phyloP scores from a whole-genome alignment of 176 grass and related monocot species.

The Eleusine indica region DNA sequence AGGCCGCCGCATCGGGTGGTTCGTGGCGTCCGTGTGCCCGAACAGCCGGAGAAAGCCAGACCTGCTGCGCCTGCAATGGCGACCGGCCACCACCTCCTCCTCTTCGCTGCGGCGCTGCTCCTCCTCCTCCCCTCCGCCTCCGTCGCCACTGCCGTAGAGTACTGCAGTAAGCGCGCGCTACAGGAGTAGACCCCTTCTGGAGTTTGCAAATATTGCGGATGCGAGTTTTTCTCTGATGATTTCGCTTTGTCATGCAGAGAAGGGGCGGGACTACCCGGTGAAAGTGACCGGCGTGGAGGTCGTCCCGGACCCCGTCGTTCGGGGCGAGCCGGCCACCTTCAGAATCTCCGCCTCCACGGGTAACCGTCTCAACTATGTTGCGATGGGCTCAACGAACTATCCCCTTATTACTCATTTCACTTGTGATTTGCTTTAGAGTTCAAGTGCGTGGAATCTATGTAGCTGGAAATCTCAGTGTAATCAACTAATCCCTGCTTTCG shows the following conservation, averaged over 20 bases:
- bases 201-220: neutral
- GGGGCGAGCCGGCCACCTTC: conserved; percentile 69
- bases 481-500: neutral
- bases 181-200: neutral
- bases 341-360: conserved; percentile 79
- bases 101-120: conserved; percentile 13
- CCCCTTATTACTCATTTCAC: neutral
- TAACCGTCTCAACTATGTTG: conserved; percentile 27
- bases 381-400: neutral
- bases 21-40: neutral
- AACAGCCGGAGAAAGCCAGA: neutral
- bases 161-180: conserved; percentile 53
- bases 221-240: neutral
- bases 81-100: neutral
- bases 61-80: conserved; percentile 31
- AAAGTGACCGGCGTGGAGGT: conserved; percentile 73
- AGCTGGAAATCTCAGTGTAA: neutral
- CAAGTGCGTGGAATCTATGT: neutral
- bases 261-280: conserved; percentile 59
- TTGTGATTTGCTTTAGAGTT: neutral
- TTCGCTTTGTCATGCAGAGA: conserved; percentile 34
- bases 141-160: conserved; percentile 47
- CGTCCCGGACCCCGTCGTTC: conserved; percentile 58
- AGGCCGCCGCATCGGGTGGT: neutral
- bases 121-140: conserved; percentile 25